phyloP scores from a whole-genome alignment of 257 asterid species.

The Nicotiana knightiana region DNA sequence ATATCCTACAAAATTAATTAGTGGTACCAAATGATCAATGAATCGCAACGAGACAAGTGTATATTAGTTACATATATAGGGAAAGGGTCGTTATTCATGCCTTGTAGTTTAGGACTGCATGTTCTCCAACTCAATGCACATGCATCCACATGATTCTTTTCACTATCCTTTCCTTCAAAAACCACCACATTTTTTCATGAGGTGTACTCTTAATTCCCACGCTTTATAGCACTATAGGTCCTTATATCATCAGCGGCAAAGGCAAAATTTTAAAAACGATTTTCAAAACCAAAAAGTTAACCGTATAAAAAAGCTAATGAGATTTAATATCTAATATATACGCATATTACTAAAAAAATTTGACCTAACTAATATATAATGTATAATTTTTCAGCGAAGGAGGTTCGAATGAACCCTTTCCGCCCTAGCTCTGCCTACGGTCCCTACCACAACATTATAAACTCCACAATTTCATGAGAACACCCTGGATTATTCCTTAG shows the following conservation, averaged over 20 bases:
- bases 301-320: too few relatives aligned
- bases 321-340: too few relatives aligned
- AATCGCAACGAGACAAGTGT: slow-evolving; percentile 17
- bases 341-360: too few relatives aligned
- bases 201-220: slow-evolving; percentile 11
- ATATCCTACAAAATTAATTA: background rate
- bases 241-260: too few relatives aligned
- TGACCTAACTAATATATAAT: too few relatives aligned
- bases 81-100: background rate
- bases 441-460: background rate
- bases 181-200: slow-evolving; percentile 12
- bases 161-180: slow-evolving; percentile 7
- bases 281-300: too few relatives aligned
- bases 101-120: slow-evolving; percentile 17
- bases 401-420: too few relatives aligned
- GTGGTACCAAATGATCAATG: slow-evolving; percentile 17
- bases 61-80: background rate
- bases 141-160: slow-evolving; percentile 61
- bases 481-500: slow-evolving; percentile 70
- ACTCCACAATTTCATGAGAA: slow-evolving; percentile 12
- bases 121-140: slow-evolving; percentile 56
- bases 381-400: too few relatives aligned
- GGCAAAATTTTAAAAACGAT: too few relatives aligned
- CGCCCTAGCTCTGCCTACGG: background rate
- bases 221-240: background rate